A percentile compares a stretch with the other conserved stretches of the same genome.
These are phyloP conservation scores for Periglandula ipomoeae DNA, from an alignment of 2,329 filamentous ascomycete species.

Conservation along the genomic window DNA sequence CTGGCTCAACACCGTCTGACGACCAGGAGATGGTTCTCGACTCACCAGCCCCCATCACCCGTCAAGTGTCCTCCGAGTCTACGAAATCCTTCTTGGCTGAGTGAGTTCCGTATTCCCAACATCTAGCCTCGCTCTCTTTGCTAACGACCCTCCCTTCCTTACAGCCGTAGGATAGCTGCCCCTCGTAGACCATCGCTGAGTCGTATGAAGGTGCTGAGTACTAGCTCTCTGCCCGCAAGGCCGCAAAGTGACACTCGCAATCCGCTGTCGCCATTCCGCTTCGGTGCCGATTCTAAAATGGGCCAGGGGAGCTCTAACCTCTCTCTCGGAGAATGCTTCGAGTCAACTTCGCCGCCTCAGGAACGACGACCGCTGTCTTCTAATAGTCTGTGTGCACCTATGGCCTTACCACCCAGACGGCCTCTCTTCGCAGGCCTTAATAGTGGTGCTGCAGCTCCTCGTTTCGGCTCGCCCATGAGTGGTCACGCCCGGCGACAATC, in stretches of 20 bases:
- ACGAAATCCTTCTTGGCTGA: constrained; percentile 40
- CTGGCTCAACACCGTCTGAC: constrained; percentile 37
- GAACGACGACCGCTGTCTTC: constrained; percentile 54
- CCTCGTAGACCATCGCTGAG: constrained; percentile 66
- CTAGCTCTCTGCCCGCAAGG: constrained; percentile 53
- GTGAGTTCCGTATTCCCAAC: constrained; percentile 31
- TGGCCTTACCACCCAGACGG: constrained; percentile 53
- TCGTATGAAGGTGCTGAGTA: constrained; percentile 66
- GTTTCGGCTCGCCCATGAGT: constrained; percentile 66
- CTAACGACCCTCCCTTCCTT: constrained; percentile 15
- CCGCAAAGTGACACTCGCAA: constrained; percentile 51
- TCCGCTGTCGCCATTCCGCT: constrained; percentile 59
- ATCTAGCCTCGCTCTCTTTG: constrained; percentile 5
- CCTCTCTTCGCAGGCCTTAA: constrained; percentile 54
- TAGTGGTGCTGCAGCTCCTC: constrained; percentile 37
- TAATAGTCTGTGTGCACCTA: constrained; percentile 45
- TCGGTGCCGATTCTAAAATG: constrained; percentile 39
- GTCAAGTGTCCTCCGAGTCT: constrained; percentile 38
- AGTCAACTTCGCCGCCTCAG: constrained; percentile 62
- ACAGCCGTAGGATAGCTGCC: constrained; percentile 56
- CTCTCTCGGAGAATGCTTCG: constrained; percentile 72
- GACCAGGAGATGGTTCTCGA: constrained; percentile 43
- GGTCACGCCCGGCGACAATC: constrained; percentile 63
- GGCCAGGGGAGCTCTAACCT: constrained; percentile 31
- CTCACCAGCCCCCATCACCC: constrained; percentile 42